These are phyloP conservation scores for Pseudomassariella vexata DNA, from an alignment of 2,329 filamentous ascomycete genomes.

Conservation along the genomic window DNA sequence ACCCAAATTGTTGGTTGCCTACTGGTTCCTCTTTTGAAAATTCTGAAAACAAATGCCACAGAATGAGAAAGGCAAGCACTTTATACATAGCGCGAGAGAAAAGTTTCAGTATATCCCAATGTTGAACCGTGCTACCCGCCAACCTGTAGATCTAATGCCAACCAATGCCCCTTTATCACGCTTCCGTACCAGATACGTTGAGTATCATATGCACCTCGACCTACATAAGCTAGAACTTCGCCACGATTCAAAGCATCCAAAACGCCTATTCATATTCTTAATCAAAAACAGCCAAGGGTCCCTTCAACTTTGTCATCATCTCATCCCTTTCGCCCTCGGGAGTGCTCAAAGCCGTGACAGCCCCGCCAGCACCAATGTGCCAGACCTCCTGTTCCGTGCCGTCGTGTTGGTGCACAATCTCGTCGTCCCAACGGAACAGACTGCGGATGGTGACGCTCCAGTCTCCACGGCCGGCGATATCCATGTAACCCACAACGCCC, in stretches of 20 bases:
- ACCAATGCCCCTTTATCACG: too few species aligned
- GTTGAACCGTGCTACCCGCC: too few species aligned
- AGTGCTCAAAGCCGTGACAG: constrained; percentile 79
- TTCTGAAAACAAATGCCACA: too few species aligned
- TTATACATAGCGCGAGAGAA: too few species aligned
- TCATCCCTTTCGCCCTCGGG: constrained; percentile 80
- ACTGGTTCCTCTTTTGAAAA: too few species aligned
- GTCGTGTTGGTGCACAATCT: constrained; percentile 26
- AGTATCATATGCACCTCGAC: constrained; percentile 8
- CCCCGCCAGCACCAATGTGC: constrained; percentile 85
- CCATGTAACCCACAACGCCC: constrained; percentile 85
- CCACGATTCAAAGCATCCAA: not conserved
- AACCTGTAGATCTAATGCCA: too few species aligned
- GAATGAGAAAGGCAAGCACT: too few species aligned
- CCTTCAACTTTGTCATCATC: constrained; percentile 73
- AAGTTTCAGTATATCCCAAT: too few species aligned
- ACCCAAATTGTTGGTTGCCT: too few species aligned
- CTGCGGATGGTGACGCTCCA: constrained; percentile 90
- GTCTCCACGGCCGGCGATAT: constrained; percentile 77
- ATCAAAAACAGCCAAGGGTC: constrained; percentile 48
- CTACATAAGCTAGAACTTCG: not conserved
- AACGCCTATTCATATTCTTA: constrained; percentile 15
- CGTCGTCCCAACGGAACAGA: constrained; percentile 67
- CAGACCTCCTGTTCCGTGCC: constrained; percentile 51
- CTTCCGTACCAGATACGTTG: constrained; percentile 9